phyloP scores from a whole-genome alignment of 345 rosid species.

The Trapa incisa region DNA sequence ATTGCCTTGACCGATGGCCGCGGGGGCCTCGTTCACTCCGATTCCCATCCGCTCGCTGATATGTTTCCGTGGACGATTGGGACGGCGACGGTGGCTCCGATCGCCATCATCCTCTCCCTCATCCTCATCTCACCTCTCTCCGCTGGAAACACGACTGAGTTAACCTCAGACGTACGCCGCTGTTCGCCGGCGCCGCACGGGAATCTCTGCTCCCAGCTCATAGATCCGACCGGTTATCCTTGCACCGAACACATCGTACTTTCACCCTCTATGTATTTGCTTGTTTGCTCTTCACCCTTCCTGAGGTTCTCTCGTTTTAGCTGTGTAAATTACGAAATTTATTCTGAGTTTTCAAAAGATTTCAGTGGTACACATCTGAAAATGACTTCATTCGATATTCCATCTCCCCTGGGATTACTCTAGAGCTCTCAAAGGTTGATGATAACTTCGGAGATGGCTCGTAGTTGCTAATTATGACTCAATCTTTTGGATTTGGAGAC shows the following conservation, averaged over 20 bases:
- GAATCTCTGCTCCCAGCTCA: conserved; percentile 50
- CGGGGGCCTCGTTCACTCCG: neutral
- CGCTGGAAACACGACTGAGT: conserved; percentile 8
- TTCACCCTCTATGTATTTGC: conserved; percentile 11
- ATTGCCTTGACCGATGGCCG: neutral
- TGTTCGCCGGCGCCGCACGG: conserved; percentile 16
- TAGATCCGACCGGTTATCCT: conserved; percentile 55
- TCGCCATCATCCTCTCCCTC: conserved; percentile 5
- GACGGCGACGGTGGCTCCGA: neutral
- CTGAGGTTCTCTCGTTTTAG: neutral
- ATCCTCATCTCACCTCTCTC: conserved; percentile 12
- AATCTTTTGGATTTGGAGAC: neutral
- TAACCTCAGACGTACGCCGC: conserved; percentile 11
- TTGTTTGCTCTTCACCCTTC: neutral
- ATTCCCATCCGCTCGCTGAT: conserved; percentile 1
- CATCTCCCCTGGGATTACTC: neutral
- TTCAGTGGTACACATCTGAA: neutral
- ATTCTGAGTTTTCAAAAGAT: neutral
- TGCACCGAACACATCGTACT: conserved; percentile 69
- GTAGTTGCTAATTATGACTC: neutral
- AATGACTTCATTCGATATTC: neutral
- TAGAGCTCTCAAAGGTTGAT: neutral
- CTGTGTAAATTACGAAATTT: neutral
- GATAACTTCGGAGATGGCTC: neutral
- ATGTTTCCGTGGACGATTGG: conserved; percentile 1